Percentiles rank a stretch among this genome's conserved stretches.
Conservation (phyloP, 169 alveolate species). For the Cryptosporidium viatorum region DNA sequence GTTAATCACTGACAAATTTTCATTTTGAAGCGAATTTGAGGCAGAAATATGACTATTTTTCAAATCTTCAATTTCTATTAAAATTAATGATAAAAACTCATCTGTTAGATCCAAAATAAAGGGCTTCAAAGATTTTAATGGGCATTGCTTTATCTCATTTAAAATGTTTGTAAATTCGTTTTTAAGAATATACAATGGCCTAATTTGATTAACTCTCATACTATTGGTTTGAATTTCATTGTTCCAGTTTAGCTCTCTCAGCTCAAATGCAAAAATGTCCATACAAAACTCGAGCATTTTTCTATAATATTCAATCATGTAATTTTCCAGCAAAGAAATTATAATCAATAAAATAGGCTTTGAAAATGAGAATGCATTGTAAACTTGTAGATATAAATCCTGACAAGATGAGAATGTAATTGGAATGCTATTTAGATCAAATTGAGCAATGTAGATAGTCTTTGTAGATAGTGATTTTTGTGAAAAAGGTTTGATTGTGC, state of each 20-base stretch:
- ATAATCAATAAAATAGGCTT: conserved; percentile 2
- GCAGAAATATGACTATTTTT: not conserved
- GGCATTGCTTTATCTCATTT: conserved; percentile 50
- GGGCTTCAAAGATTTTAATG: conserved; percentile 17
- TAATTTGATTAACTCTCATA: not conserved
- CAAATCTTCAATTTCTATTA: conserved; percentile 2
- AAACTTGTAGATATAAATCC: conserved; percentile 22
- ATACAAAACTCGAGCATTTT: conserved; percentile 51
- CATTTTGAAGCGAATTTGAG: not conserved
- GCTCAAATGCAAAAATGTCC: conserved; percentile 15
- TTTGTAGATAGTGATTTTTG: conserved; percentile 1
- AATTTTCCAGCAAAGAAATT: conserved; percentile 49
- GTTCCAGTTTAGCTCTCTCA: conserved; percentile 2
- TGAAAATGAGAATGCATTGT: conserved; percentile 49
- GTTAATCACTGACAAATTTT: not conserved
- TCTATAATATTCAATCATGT: conserved; percentile 60
- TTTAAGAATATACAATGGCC: conserved; percentile 16
- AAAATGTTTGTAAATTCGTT: conserved; percentile 23
- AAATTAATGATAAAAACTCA: conserved; percentile 4
- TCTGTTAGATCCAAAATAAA: conserved; percentile 24
- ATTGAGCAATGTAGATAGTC: conserved; percentile 41
- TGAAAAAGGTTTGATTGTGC: not conserved
- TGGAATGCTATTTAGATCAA: conserved; percentile 43
- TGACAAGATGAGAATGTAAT: conserved; percentile 47
- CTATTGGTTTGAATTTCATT: not conserved